Evolutionary conservation across 164 flowering plant species (phyloP), one percentile per base, ranked within the genome.

Genomic region (Akebia trifoliata): DNA sequence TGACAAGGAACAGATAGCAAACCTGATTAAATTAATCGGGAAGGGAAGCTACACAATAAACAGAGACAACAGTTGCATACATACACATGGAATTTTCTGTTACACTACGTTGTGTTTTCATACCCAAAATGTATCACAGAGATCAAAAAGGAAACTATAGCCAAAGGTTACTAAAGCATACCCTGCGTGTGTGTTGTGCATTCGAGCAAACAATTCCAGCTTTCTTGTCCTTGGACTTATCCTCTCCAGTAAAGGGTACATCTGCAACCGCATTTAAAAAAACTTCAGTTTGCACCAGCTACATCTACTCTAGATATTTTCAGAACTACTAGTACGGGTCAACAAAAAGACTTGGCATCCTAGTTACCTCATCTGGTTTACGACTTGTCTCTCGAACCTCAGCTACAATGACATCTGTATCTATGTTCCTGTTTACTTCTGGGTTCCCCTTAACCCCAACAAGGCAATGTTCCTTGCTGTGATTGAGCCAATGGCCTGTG

Each of bases 401-500:
- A 31, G 99, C 99, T 63, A 94, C 99, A 67, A 94, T 64, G 56
- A 94, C 99, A 76, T 94, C 99, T 38, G 99, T 94, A 63, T 94
- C 99, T 57, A 90, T 90, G 50, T 94, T 94, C 69, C 94, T 81
- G 61, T 94, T 94, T 28, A 90, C 96, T 74, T 70, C 79, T 31
- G 99, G 99, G 60, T 82, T 76, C 7, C 97, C 99, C 72, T 94
- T 94, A 50, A 90, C 82, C 37, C 97, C 99, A 61, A 94, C 99
- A 70, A 94, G 99, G 75, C 99, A 94, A 76, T 90, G 97, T 63
- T 94, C 99, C 74, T 94, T 94, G 68, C 99, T 94, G 60, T 94
- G 99, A 59, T 94, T 94, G 57, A 94, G 91, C 99, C 99, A 94
- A 71, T 94, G 97, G 34, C 99, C 99, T 1, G 99, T 94, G 34